Percentiles rank a stretch among this genome's conserved stretches.
Conservation (phyloP, 2,329 filamentous ascomycete species). For the Verticillium albo-atrum region DNA sequence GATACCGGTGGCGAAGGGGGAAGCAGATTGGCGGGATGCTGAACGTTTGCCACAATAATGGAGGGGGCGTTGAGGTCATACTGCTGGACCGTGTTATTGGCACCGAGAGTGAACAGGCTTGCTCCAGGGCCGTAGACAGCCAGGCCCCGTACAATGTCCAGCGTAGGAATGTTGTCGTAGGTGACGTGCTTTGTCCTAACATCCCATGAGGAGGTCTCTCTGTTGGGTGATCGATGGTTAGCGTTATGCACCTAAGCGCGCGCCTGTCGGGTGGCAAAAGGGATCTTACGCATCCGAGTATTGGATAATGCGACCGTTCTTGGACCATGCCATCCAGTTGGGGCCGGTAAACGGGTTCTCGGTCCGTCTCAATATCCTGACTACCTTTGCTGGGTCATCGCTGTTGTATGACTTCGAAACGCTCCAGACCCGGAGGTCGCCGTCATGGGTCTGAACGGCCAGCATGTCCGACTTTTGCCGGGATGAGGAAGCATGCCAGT, state of each 20-base stretch:
- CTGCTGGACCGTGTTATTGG: slow-evolving; percentile 87
- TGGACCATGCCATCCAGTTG: slow-evolving; percentile 98
- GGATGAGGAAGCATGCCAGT: slow-evolving; percentile 95
- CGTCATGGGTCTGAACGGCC: slow-evolving; percentile 85
- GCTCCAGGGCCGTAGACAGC: slow-evolving; percentile 87
- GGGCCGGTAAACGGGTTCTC: slow-evolving; percentile 70
- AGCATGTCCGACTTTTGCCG: slow-evolving; percentile 98
- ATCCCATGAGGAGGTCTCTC: slow-evolving; percentile 93
- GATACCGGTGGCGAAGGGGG: slow-evolving; percentile 81
- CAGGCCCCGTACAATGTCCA: slow-evolving; percentile 75
- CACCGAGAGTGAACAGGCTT: slow-evolving; percentile 85
- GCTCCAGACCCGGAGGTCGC: slow-evolving; percentile 94
- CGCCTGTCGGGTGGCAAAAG: slow-evolving; percentile 29
- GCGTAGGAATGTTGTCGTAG: slow-evolving; percentile 80
- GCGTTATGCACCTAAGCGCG: slow-evolving; percentile 36
- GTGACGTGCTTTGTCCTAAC: slow-evolving; percentile 97
- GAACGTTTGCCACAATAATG: slow-evolving; percentile 78
- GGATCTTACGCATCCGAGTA: slow-evolving; percentile 75
- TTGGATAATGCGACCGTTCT: slow-evolving; percentile 94
- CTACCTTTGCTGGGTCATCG: slow-evolving; percentile 78
- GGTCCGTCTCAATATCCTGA: slow-evolving; percentile 76
- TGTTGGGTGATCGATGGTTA: slow-evolving; percentile 30
- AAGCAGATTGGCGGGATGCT: slow-evolving; percentile 74
- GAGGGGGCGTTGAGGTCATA: slow-evolving; percentile 86
- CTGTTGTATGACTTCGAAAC: slow-evolving; percentile 74